These are phyloP conservation scores for Saturnispora halmiae DNA, from an alignment of 805 yeast genomes.

Conservation along the genomic window DNA sequence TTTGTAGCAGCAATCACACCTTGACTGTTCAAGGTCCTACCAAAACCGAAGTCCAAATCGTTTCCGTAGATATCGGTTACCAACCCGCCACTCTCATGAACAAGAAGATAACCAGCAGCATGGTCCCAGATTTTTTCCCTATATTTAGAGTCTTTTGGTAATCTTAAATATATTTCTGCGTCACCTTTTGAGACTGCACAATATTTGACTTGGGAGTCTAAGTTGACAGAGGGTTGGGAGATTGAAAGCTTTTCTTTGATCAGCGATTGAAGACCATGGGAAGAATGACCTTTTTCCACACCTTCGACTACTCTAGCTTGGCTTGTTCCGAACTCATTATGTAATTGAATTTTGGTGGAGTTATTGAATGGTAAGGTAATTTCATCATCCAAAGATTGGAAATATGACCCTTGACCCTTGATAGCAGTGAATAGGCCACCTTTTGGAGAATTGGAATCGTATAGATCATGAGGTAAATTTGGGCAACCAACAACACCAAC, in stretches of 20 bases:
- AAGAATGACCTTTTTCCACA: constrained; percentile 90
- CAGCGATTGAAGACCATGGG: constrained; percentile 73
- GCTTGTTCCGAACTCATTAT: constrained; percentile 34
- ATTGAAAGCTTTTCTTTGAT: constrained; percentile 63
- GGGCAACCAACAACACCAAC: constrained; percentile 97
- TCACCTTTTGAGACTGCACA: constrained; percentile 85
- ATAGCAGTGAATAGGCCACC: constrained; percentile 78
- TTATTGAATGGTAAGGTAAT: constrained; percentile 32
- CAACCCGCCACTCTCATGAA: constrained; percentile 83
- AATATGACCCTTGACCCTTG: constrained; percentile 57
- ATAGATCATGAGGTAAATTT: constrained; percentile 54
- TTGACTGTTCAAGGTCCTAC: constrained; percentile 71
- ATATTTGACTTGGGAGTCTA: constrained; percentile 96
- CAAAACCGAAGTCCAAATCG: constrained; percentile 71
- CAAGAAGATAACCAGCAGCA: constrained; percentile 86
- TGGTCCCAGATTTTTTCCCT: constrained; percentile 98
- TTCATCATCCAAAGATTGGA: constrained; percentile 33
- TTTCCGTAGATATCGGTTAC: constrained; percentile 80
- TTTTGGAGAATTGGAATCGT: constrained; percentile 29
- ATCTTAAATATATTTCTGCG: constrained; percentile 84
- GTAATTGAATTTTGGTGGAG: constrained; percentile 39
- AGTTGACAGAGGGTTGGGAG: constrained; percentile 49
- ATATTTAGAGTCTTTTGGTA: constrained; percentile 69
- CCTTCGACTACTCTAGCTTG: constrained; percentile 77
- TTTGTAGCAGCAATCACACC: constrained; percentile 85